Evolutionary conservation across 225 moss, liverwort and hornwort genomes (phyloP).

Genomic region (Bryoerythrophyllum caledonicum): DNA sequence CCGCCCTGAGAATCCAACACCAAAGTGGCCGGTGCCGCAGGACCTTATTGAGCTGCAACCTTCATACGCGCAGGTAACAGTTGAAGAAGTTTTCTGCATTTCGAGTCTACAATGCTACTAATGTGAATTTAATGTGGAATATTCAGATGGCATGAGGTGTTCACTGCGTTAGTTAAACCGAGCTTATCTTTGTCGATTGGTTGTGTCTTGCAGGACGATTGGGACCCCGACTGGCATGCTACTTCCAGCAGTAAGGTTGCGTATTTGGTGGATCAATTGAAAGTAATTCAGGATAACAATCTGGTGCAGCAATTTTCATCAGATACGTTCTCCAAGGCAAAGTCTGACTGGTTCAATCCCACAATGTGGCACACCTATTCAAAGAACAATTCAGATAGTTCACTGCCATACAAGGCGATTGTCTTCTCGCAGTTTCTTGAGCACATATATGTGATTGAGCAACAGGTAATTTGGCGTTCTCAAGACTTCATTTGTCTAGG

Average conservation of each 20-base stretch:
- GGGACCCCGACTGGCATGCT: constrained; percentile 96
- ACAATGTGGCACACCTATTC: constrained; percentile 41
- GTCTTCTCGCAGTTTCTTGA: constrained; percentile 97
- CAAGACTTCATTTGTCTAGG: not conserved
- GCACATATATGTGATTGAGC: constrained; percentile 93
- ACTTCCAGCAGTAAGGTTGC: constrained; percentile 97
- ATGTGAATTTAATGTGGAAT: constrained; percentile 4
- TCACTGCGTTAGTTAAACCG: constrained; percentile 1
- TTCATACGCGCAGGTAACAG: constrained; percentile 89
- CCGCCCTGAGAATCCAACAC: constrained; percentile 90
- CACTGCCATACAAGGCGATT: constrained; percentile 79
- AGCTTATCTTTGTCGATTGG: constrained; percentile 15
- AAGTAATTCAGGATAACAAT: constrained; percentile 64
- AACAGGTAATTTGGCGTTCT: constrained; percentile 50
- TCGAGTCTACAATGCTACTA: not conserved
- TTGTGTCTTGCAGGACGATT: constrained; percentile 68
- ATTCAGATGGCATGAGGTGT: constrained; percentile 3
- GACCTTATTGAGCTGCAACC: constrained; percentile 99
- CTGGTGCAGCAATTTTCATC: constrained; percentile 36
- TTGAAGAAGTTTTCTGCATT: not conserved
- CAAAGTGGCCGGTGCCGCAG: constrained; percentile 98
- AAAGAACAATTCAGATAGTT: constrained; percentile 23
- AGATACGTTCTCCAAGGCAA: constrained; percentile 17
- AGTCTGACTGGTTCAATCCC: constrained; percentile 16
- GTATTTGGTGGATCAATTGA: constrained; percentile 78